A percentile compares a stretch with the other conserved stretches of the same genome.
Conservation (phyloP, 106 monocot species). For the Acanthochlamys bracteata region DNA sequence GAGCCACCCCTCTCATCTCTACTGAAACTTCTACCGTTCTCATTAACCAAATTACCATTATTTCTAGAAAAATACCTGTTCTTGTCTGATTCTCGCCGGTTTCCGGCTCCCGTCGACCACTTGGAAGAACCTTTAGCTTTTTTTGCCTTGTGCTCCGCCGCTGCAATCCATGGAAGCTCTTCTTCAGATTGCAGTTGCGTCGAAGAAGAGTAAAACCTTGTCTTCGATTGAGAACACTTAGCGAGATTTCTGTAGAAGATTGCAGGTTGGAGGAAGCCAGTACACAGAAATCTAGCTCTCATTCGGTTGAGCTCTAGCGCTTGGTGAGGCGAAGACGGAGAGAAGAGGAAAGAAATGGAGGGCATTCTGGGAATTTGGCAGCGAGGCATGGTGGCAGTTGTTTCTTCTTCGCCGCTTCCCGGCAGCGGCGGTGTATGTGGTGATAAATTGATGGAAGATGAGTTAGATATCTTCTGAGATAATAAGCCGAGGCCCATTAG, state of each 20-base stretch:
- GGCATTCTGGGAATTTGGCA: constrained; percentile 16
- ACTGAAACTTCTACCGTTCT: too few species aligned
- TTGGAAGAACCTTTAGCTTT: constrained; percentile 16
- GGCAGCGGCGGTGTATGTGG: too few species aligned
- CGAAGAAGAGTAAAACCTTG: constrained; percentile 30
- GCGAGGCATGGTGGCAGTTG: constrained; percentile 4
- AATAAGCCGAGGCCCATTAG: too few species aligned
- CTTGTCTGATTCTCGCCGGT: too few species aligned
- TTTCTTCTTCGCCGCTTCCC: too few species aligned
- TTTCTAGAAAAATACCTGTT: too few species aligned
- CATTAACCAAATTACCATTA: too few species aligned
- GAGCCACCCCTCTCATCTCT: too few species aligned
- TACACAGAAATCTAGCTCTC: neutral
- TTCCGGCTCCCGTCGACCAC: too few species aligned
- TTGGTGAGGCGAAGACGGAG: neutral
- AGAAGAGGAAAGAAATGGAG: constrained; percentile 12
- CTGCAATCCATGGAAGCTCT: constrained; percentile 40
- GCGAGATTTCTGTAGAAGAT: neutral
- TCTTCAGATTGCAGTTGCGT: neutral
- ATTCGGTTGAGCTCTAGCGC: neutral
- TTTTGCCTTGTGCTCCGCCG: constrained; percentile 15
- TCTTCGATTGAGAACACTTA: neutral
- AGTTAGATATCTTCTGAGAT: too few species aligned
- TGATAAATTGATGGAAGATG: too few species aligned
- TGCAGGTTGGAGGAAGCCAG: neutral